Percentiles rank a stretch among this genome's conserved stretches.
phyloP scores from a whole-genome alignment of 257 asterid genomes.

The Buddleja alternifolia region DNA sequence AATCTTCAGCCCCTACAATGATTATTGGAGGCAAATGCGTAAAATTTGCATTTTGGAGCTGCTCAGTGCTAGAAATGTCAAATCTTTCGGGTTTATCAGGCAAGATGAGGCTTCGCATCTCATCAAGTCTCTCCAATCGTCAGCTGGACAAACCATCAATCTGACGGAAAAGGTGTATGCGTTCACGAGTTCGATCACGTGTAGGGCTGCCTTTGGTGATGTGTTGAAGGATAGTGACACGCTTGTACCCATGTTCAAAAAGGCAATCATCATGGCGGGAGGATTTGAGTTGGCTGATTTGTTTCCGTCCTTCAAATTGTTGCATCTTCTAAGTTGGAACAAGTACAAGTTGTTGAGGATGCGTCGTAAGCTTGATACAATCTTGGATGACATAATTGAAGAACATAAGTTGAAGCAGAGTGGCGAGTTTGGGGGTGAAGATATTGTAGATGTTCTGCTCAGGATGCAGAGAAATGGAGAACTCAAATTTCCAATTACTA shows the following conservation, averaged over 20 bases:
- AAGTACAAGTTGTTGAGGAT: constrained; percentile 10
- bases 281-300: constrained; percentile 27
- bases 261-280: constrained; percentile 2
- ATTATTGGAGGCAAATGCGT: constrained; percentile 35
- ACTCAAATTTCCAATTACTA: constrained; percentile 28
- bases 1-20: constrained; percentile 25
- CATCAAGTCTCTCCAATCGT: neutral
- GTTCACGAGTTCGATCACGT: constrained; percentile 16
- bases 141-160: constrained; percentile 16
- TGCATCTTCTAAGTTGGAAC: neutral
- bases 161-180: constrained; percentile 5
- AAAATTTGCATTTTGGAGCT: constrained; percentile 29
- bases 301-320: constrained; percentile 17
- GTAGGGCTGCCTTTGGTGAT: constrained; percentile 31
- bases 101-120: constrained; percentile 16
- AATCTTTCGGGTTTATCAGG: constrained; percentile 22
- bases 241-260: neutral
- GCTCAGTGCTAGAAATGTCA: constrained; percentile 16
- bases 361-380: constrained; percentile 19
- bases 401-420: constrained; percentile 20
- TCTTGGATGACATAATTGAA: constrained; percentile 22
- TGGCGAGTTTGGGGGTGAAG: constrained; percentile 21
- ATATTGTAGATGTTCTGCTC: constrained; percentile 33
- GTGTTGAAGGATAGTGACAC: neutral
- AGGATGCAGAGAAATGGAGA: constrained; percentile 25